Conservation (phyloP, 2,329 filamentous ascomycete genomes). For the Cytospora paraplurivora region DNA sequence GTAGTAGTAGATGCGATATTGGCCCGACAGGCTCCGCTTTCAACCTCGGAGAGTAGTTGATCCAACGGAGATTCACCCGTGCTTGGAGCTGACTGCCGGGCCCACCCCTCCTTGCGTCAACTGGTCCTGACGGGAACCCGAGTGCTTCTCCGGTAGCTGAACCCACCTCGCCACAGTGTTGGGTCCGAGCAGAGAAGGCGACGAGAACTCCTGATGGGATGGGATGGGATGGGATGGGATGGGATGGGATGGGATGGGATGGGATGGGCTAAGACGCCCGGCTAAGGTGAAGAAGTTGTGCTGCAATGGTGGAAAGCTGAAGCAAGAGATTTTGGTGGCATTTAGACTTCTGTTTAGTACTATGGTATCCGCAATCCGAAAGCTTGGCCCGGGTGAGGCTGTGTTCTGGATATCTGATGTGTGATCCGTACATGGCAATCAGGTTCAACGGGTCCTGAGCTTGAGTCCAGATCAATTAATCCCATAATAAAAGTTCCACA, state of each 20-base stretch:
- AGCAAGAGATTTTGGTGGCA: background rate
- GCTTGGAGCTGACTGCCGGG: slow-evolving; percentile 15
- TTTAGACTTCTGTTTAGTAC: background rate
- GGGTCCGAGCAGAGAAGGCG: too few species aligned
- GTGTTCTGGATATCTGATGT: background rate
- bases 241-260: too few species aligned
- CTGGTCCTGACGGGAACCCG: background rate
- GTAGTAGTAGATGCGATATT: background rate
- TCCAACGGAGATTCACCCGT: slow-evolving; percentile 14
- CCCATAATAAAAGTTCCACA: too few species aligned
- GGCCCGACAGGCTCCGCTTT: slow-evolving; percentile 14
- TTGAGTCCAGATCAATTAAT: too few species aligned
- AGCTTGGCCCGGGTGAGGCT: background rate
- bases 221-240: too few species aligned
- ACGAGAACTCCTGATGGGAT: too few species aligned
- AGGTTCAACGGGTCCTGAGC: too few species aligned
- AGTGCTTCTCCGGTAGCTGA: too few species aligned
- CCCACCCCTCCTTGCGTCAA: slow-evolving; percentile 8
- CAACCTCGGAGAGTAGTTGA: slow-evolving; percentile 11
- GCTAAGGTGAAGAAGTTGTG: background rate
- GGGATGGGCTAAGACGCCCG: too few species aligned
- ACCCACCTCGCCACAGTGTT: too few species aligned
- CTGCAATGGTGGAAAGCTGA: too few species aligned
- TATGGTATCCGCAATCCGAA: background rate
- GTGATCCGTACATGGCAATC: too few species aligned